Conservation (phyloP, 192 early-diverging fungal species). For the Linnemannia schmuckeri region DNA sequence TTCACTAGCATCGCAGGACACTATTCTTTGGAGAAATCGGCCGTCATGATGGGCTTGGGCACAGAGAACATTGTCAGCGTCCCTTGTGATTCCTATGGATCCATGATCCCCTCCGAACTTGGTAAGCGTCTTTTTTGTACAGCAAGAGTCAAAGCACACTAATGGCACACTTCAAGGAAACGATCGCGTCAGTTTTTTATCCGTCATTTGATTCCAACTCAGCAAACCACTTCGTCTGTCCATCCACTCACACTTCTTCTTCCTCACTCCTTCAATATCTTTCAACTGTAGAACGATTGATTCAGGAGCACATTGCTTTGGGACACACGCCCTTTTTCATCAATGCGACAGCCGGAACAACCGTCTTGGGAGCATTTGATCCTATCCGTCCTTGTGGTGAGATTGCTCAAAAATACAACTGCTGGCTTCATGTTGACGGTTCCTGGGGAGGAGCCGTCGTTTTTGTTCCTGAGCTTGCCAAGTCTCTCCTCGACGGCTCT, state of each 20-base stretch:
- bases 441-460: constrained; percentile 82
- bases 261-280: background rate
- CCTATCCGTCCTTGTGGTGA: constrained; percentile 69
- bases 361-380: constrained; percentile 87
- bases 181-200: constrained; percentile 9
- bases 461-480: constrained; percentile 66
- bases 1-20: constrained; percentile 82
- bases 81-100: constrained; percentile 69
- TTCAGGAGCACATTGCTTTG: constrained; percentile 51
- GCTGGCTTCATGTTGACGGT: constrained; percentile 86
- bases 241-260: background rate
- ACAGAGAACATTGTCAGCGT: constrained; percentile 76
- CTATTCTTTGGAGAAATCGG: constrained; percentile 83
- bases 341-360: constrained; percentile 87
- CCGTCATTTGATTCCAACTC: background rate
- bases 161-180: constrained; percentile 12
- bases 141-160: background rate
- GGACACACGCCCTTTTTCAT: constrained; percentile 83
- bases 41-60: constrained; percentile 78
- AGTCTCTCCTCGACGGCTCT: constrained; percentile 62
- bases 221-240: background rate
- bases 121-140: constrained; percentile 43
- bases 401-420: constrained; percentile 69
- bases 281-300: constrained; percentile 53
- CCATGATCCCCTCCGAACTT: constrained; percentile 70